Conservation (phyloP, 169 alveolate species). For the Eimeria sp. region DNA sequence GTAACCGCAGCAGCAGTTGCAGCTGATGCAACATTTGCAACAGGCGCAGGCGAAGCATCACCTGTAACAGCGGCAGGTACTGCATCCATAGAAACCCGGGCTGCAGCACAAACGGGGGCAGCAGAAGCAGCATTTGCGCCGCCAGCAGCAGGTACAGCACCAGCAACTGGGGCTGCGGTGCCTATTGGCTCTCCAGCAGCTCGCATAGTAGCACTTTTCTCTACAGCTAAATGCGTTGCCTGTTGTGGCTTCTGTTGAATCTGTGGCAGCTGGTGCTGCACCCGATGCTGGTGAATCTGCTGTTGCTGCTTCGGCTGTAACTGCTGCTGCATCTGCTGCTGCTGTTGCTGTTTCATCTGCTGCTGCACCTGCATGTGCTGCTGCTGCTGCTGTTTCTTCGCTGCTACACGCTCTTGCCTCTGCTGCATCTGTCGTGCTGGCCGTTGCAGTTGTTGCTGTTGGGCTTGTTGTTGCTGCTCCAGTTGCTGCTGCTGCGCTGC, state of each 20-base stretch:
- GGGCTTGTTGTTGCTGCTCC: conserved; percentile 6
- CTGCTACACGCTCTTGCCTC: conserved; percentile 9
- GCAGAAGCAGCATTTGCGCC: not conserved
- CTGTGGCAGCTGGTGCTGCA: not conserved
- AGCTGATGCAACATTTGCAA: not conserved
- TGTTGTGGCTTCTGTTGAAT: not conserved
- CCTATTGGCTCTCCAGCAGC: not conserved
- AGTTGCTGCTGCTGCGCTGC: not conserved
- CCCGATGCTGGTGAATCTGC: not conserved
- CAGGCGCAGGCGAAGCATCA: not conserved
- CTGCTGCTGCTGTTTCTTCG: conserved; percentile 24
- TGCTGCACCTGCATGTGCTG: not conserved
- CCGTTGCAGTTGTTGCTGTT: not conserved
- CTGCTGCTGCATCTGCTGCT: not conserved
- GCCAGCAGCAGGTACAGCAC: not conserved
- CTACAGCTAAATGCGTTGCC: not conserved
- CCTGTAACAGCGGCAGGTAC: not conserved
- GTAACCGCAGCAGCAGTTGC: not conserved
- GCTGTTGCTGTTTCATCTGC: not conserved
- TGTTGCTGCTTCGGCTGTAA: not conserved
- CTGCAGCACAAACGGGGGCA: not conserved
- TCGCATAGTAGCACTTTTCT: not conserved
- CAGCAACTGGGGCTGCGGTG: not conserved
- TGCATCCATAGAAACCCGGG: not conserved
- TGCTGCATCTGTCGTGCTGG: not conserved